Conservation (phyloP, 1,284 basidiomycete genomes). For the Takashimella koratensis region DNA sequence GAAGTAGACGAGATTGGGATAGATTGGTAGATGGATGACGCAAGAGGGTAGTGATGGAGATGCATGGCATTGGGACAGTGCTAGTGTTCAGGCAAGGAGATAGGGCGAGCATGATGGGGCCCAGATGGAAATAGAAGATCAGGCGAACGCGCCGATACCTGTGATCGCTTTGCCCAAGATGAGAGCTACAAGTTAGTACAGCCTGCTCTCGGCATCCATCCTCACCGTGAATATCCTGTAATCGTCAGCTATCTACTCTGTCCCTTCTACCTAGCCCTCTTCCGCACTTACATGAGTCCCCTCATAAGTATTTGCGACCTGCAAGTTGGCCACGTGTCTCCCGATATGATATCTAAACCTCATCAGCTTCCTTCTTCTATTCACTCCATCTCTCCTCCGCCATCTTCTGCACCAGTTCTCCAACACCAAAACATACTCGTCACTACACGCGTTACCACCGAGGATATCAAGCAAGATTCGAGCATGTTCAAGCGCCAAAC, state of each 20-base stretch:
- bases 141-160: conserved; percentile 53
- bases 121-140: conserved; percentile 7
- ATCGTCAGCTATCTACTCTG: too few species aligned
- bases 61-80: conserved; percentile 5
- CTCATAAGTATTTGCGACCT: conserved; percentile 90
- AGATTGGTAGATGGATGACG: not conserved
- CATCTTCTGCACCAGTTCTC: too few species aligned
- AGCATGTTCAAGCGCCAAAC: conserved; percentile 79
- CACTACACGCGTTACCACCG: conserved; percentile 83
- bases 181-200: conserved; percentile 56
- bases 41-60: conserved; percentile 11
- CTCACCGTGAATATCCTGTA: conserved; percentile 66
- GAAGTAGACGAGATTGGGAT: not conserved
- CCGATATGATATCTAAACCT: conserved; percentile 72
- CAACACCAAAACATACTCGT: conserved; percentile 80
- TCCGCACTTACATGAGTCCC: conserved; percentile 54
- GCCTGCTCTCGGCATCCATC: too few species aligned
- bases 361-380: too few species aligned
- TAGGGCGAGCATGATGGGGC: not conserved
- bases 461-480: conserved; percentile 79
- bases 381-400: too few species aligned
- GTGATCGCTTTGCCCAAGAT: conserved; percentile 91
- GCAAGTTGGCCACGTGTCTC: conserved; percentile 83
- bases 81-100: not conserved
- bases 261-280: too few species aligned